These are phyloP conservation scores for Eragrostis tef DNA, from an alignment of 202 grass and related monocot genomes.

Conservation along the genomic window DNA sequence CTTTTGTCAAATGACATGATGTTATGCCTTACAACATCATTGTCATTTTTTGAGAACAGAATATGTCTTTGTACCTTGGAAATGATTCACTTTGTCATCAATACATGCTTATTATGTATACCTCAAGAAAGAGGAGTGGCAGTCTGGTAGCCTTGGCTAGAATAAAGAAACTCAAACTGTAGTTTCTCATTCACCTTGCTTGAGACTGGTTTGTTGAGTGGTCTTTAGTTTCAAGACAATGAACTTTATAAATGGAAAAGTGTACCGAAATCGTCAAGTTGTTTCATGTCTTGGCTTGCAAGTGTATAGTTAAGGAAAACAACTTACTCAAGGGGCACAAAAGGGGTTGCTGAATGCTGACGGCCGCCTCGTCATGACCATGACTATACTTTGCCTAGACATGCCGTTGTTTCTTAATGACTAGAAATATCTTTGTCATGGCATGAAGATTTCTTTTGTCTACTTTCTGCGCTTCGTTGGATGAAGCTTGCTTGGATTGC, in stretches of 20 bases:
- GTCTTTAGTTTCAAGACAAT: conserved; percentile 45
- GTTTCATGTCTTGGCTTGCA: conserved; percentile 47
- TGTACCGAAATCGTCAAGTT: conserved; percentile 29
- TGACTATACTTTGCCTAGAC: conserved; percentile 39
- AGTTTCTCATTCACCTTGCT: conserved; percentile 37
- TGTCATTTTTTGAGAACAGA: conserved; percentile 24
- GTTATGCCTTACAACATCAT: conserved; percentile 37
- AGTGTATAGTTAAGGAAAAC: conserved; percentile 34
- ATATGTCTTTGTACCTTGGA: neutral
- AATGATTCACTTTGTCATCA: neutral
- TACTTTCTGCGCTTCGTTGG: neutral
- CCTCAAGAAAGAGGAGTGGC: conserved; percentile 20
- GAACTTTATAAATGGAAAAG: conserved; percentile 25
- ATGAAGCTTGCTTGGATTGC: conserved; percentile 55
- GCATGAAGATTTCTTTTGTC: conserved; percentile 11
- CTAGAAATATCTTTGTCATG: conserved; percentile 27
- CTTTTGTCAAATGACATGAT: conserved; percentile 15
- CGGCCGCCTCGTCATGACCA: conserved; percentile 26
- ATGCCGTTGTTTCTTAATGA: conserved; percentile 35
- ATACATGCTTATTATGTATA: conserved; percentile 13
- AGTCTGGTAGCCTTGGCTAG: conserved; percentile 24
- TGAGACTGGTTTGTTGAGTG: conserved; percentile 34
- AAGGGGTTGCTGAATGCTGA: neutral
- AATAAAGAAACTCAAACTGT: conserved; percentile 15
- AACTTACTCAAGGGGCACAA: conserved; percentile 5